phyloP scores from a whole-genome alignment of 169 alveolate species.

The Plasmodium coatneyi region DNA sequence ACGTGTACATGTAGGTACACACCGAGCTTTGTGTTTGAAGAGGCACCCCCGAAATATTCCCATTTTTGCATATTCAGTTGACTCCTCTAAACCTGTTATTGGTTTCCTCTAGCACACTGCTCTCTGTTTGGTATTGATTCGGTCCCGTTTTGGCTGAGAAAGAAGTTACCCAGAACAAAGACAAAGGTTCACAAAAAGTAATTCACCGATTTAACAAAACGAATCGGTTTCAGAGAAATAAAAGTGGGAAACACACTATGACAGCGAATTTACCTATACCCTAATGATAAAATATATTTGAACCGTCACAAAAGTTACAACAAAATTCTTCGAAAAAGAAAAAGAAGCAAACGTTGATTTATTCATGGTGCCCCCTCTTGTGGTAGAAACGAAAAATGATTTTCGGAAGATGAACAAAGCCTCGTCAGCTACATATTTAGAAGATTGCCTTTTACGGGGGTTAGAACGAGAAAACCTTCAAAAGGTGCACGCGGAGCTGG shows the following conservation, averaged over 20 bases:
- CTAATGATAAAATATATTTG: conserved; percentile 15
- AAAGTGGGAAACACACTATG: conserved; percentile 6
- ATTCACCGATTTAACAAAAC: not conserved
- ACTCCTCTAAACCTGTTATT: not conserved
- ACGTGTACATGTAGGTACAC: not conserved
- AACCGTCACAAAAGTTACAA: not conserved
- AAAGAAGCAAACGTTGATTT: not conserved
- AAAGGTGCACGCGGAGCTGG: not conserved
- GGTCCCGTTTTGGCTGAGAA: not conserved
- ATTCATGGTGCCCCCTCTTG: not conserved
- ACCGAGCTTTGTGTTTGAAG: not conserved
- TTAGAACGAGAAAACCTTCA: not conserved
- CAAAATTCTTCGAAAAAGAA: not conserved
- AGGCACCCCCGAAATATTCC: not conserved
- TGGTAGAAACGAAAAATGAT: conserved; percentile 1
- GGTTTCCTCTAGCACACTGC: not conserved
- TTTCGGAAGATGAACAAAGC: not conserved
- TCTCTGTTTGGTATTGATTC: not conserved
- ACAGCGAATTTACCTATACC: not conserved
- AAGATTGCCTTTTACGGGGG: not conserved
- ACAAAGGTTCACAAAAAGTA: not conserved
- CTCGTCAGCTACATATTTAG: not conserved
- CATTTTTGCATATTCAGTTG: not conserved
- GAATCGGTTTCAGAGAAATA: not conserved
- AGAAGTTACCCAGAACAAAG: not conserved